phyloP scores from a whole-genome alignment of 331 rosid genomes.

The Prunus yedoensis region DNA sequence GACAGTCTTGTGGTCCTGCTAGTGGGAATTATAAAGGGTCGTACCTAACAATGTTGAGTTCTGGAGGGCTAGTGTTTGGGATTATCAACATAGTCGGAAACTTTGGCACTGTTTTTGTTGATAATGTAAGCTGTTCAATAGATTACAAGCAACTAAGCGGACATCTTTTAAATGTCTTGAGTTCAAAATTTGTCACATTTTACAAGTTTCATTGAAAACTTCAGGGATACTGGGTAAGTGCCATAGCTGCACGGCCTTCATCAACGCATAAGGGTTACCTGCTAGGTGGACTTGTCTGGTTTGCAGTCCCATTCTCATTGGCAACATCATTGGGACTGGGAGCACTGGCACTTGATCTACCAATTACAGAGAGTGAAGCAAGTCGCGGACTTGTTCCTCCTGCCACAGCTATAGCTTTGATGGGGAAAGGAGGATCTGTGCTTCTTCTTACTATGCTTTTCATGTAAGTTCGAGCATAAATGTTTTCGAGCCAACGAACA shows the following conservation, averaged over 20 bases:
- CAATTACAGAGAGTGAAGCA: slow-evolving; percentile 71
- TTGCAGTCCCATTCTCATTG: slow-evolving; percentile 95
- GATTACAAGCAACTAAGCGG: neutral
- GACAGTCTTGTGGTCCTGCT: slow-evolving; percentile 96
- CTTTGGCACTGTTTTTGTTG: slow-evolving; percentile 94
- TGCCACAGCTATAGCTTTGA: slow-evolving; percentile 90
- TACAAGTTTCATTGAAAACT: slow-evolving; percentile 21
- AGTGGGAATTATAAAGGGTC: slow-evolving; percentile 82
- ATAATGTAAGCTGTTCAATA: slow-evolving; percentile 58
- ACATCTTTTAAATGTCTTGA: slow-evolving; percentile 9
- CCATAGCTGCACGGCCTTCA: slow-evolving; percentile 94
- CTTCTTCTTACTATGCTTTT: slow-evolving; percentile 95
- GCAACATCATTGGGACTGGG: slow-evolving; percentile 91
- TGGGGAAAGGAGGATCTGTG: slow-evolving; percentile 91
- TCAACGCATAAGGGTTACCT: slow-evolving; percentile 93
- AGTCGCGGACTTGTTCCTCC: slow-evolving; percentile 89
- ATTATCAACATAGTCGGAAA: slow-evolving; percentile 84
- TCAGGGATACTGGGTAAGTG: slow-evolving; percentile 98
- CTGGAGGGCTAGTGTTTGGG: slow-evolving; percentile 88
- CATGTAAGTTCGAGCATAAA: slow-evolving; percentile 51
- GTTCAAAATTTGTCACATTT: neutral
- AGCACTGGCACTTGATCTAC: slow-evolving; percentile 88
- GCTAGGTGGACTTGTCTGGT: slow-evolving; percentile 97
- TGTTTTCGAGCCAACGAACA: neutral
- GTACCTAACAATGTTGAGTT: slow-evolving; percentile 83